phyloP scores from a whole-genome alignment of 2,329 filamentous ascomycete genomes.

The Aspergillus spinulosporus region DNA sequence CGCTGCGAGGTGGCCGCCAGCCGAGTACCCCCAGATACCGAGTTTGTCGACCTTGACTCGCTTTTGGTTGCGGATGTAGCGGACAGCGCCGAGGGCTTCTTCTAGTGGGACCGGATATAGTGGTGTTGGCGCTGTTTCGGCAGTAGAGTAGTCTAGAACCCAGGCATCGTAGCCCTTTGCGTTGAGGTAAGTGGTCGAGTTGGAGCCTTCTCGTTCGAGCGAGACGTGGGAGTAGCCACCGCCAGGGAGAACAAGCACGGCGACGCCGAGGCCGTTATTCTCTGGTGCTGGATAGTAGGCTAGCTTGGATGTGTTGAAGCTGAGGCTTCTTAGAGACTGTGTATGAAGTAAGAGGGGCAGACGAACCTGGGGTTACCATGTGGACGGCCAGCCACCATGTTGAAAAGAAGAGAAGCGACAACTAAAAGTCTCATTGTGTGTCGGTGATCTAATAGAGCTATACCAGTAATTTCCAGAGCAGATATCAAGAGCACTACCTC shows the following conservation, averaged over 20 bases:
- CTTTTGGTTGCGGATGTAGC: not conserved
- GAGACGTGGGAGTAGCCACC: conserved; percentile 8
- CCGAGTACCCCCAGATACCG: conserved; percentile 8
- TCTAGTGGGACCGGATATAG: not conserved
- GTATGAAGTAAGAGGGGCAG: not conserved
- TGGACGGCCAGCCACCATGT: not conserved
- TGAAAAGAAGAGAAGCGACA: not conserved
- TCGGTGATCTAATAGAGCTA: not conserved
- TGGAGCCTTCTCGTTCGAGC: not conserved
- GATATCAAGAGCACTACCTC: not conserved
- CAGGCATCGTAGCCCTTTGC: conserved; percentile 5
- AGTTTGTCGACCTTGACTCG: not conserved
- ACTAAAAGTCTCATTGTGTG: not conserved
- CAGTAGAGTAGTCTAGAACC: not conserved
- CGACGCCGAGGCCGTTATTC: not conserved
- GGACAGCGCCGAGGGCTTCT: not conserved
- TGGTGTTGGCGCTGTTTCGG: not conserved
- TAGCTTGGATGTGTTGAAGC: not conserved
- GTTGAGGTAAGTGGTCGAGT: conserved; percentile 6
- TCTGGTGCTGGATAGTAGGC: conserved; percentile 5
- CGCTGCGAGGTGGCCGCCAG: not conserved
- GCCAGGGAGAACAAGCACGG: conserved; percentile 8
- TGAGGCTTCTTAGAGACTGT: not conserved
- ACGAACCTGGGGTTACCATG: not conserved
- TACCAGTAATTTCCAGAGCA: not conserved